phyloP scores from a whole-genome alignment of 345 rosid genomes.

The Acer yangbiense region DNA sequence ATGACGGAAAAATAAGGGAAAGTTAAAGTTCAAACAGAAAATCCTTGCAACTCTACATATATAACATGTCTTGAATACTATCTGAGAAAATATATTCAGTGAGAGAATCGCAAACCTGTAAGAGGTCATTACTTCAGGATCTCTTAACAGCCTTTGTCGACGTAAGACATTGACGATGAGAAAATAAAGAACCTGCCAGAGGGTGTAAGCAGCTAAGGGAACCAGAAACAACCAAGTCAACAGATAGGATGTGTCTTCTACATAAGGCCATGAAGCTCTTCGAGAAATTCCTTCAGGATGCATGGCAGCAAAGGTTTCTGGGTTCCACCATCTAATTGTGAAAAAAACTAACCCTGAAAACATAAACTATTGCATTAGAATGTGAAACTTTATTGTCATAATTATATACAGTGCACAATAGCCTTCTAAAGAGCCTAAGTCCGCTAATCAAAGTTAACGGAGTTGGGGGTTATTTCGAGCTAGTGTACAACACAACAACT shows the following conservation, averaged over 20 bases:
- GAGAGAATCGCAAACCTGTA: slow-evolving; percentile 57
- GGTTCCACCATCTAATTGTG: slow-evolving; percentile 99
- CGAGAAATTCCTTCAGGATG: slow-evolving; percentile 72
- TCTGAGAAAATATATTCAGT: not conserved
- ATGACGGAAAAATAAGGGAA: not conserved
- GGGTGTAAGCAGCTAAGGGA: slow-evolving; percentile 81
- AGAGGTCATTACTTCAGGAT: slow-evolving; percentile 99
- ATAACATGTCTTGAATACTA: not conserved
- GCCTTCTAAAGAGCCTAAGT: not conserved
- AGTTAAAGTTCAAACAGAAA: not conserved
- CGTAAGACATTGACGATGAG: slow-evolving; percentile 91
- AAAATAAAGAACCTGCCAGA: slow-evolving; percentile 92
- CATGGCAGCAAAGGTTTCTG: slow-evolving; percentile 86
- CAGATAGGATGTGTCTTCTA: slow-evolving; percentile 73
- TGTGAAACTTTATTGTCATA: not conserved
- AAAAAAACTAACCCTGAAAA: slow-evolving; percentile 83
- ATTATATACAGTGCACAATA: not conserved
- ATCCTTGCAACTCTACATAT: not conserved
- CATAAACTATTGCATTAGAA: slow-evolving; percentile 23
- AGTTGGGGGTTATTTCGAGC: too few species aligned
- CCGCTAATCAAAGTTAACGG: too few species aligned
- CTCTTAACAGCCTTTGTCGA: slow-evolving; percentile 83
- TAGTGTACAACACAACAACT: too few species aligned
- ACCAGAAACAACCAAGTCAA: slow-evolving; percentile 85
- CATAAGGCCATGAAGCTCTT: slow-evolving; percentile 85